Conservation (phyloP, 2,329 filamentous ascomycete species). For the Trichophyton verrucosum region DNA sequence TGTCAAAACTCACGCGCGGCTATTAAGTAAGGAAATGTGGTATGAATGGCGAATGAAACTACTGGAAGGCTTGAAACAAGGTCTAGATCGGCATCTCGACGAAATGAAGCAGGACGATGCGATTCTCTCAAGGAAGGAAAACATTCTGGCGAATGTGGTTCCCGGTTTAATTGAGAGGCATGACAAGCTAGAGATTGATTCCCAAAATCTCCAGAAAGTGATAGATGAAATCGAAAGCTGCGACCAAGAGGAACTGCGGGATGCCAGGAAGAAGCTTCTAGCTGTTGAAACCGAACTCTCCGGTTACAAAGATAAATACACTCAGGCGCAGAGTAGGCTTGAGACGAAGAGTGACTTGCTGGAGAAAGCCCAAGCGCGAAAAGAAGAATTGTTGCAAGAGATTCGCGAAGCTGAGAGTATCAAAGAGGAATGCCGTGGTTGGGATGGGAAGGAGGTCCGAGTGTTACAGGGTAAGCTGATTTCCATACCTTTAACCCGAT, state of each 20-base stretch:
- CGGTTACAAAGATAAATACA: slow-evolving; percentile 55
- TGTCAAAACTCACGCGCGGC: slow-evolving; percentile 79
- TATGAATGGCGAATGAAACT: slow-evolving; percentile 95
- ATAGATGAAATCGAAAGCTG: slow-evolving; percentile 51
- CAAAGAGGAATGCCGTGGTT: slow-evolving; percentile 78
- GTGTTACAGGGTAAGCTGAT: slow-evolving; percentile 55
- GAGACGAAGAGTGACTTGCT: slow-evolving; percentile 55
- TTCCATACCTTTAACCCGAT: not conserved
- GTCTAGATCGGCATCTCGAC: slow-evolving; percentile 59
- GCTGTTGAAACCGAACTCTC: slow-evolving; percentile 56
- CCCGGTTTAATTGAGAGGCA: slow-evolving; percentile 52
- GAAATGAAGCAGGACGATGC: slow-evolving; percentile 65
- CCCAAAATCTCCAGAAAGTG: slow-evolving; percentile 55
- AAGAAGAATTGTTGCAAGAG: slow-evolving; percentile 56
- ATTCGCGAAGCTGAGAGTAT: slow-evolving; percentile 74
- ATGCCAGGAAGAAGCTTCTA: slow-evolving; percentile 56
- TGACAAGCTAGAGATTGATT: slow-evolving; percentile 50
- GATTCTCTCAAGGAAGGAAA: slow-evolving; percentile 54
- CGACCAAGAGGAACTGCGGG: slow-evolving; percentile 65
- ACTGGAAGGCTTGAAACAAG: slow-evolving; percentile 67
- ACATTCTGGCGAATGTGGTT: slow-evolving; percentile 53
- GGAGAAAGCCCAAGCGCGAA: slow-evolving; percentile 51
- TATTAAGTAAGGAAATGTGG: slow-evolving; percentile 92
- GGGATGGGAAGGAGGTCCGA: slow-evolving; percentile 70
- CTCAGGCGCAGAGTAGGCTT: slow-evolving; percentile 53